Base-by-base conservation (phyloP, 2,329 filamentous ascomycete species). In the Diplodia corticola region DNA sequence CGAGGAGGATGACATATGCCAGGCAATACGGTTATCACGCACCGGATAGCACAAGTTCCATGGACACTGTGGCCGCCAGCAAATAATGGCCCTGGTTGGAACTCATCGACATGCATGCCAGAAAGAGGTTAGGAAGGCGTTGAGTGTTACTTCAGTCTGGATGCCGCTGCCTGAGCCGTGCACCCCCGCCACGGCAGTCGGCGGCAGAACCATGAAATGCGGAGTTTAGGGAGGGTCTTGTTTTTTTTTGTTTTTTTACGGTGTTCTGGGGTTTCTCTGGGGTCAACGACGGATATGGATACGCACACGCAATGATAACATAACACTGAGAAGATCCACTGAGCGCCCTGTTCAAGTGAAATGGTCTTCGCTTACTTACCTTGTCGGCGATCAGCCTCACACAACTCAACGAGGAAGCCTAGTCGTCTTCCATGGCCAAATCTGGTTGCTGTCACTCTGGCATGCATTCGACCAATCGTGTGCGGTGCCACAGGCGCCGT, bases 101-200 rank as follows among this genome's bases (percentile, higher is more conserved):
- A 10, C 50, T 40, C 17, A 7, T 28, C 37, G 30, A 13, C 37
- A 20, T 17, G 37, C 12, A 48, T n/a, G 10, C n/a, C 24, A 40
- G 35, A 15, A 26, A 40, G 20, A 44, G 20, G 9, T 57, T 20
- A 24, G 22, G 59, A 30, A 20, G n/a, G n/a, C 7, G 48, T 49
- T 30, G 33, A 28, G n/a, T 24, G 40, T 35, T 24, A 26, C n/a
- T 17, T 30, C 24, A 26, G 37, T 60, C 37, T 26, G 28, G 44
- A 61, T 20, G 37, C 57, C 57, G 28, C 57, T 20, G 57, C 57
- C 57, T 61, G 57, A 44, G 44, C 57, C 57, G 44, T 61, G 57
- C 57, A 46, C 57, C 26, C 57, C 44, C 57, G 57, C 57, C 20
- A 61, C 48, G 44, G 57, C 44, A 13, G 7, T 17, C 22, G 13